Evolutionary conservation across 805 yeast genomes (phyloP), one percentile per base, ranked within the genome.

Genomic region (Danielozyma ontarioensis): DNA sequence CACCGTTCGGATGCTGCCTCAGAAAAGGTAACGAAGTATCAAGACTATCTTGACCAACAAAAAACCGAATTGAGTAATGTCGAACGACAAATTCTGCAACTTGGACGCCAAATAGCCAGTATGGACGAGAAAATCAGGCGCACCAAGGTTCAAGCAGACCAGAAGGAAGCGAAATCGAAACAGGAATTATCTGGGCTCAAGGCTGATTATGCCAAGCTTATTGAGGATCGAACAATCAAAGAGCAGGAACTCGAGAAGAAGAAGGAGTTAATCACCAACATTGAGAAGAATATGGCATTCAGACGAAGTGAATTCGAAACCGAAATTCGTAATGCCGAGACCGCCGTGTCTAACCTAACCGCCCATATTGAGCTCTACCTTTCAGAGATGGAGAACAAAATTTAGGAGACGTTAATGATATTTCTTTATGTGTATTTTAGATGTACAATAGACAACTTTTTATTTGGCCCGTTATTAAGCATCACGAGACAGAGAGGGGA

Each of bases 301-400:
- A 52, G 29, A 48, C 57, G 64, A 39, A 54, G 55, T 25, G 71
- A 68, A 12, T 73, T 70, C 39, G 76, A 76, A 32, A 49, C 48
- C 17, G 87, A 81, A 44, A 64, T 72, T 31, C 66, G 71, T 39
- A 72, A 65, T 24, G 65, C 79, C 6, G 74, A 72, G 36, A 51
- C 64, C 32, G 83, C 78, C 45, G 62, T 78, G 34, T 69, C 75
- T 15, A 62, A 69, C 37, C 62, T 82, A 35, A 74, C 74, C 36
- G 62, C 75, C 7, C 82, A 76, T 42, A 63, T 82, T 27, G 63
- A 63, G 38, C 53, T 66, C 34, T 82, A 82, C 44, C 46, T 77
- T 32, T 55, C 56, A 26, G 80, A 75, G 37, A 70, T 78, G 65
- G 62, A 63, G 25, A 69, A 63, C 43, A 61, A 40, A 49, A 34